phyloP scores from a whole-genome alignment of 352 stramenopile species.

The Phytophthora chlamydospora region DNA sequence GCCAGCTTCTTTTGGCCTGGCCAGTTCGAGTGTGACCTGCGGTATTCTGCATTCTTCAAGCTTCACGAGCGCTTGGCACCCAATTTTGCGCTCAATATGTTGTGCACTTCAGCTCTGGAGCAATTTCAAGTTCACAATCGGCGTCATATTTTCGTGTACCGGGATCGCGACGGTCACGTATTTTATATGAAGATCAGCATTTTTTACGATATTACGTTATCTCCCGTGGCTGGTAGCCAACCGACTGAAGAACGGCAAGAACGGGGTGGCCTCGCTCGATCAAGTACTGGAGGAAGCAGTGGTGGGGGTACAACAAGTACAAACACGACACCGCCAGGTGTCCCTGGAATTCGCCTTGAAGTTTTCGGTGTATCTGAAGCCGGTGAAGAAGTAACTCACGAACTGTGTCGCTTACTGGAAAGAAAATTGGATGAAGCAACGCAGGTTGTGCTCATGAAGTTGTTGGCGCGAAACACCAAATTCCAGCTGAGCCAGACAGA shows the following conservation, averaged over 20 bases:
- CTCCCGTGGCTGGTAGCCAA: slow-evolving; percentile 11
- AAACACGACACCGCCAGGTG: slow-evolving; percentile 14
- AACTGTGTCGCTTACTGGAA: slow-evolving; percentile 80
- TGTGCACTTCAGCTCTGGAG: slow-evolving; percentile 86
- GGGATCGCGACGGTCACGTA: slow-evolving; percentile 82
- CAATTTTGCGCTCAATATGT: slow-evolving; percentile 80
- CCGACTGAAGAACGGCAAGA: slow-evolving; percentile 36
- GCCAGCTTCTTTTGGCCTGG: slow-evolving; percentile 83
- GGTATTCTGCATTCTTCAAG: slow-evolving; percentile 81
- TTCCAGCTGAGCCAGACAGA: slow-evolving; percentile 82
- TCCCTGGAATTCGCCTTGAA: slow-evolving; percentile 71
- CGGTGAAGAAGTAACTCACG: slow-evolving; percentile 85
- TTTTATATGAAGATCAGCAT: slow-evolving; percentile 92
- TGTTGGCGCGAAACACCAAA: slow-evolving; percentile 83
- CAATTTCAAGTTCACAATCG: slow-evolving; percentile 92
- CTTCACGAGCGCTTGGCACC: slow-evolving; percentile 82
- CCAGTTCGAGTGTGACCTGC: slow-evolving; percentile 85
- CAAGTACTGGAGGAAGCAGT: slow-evolving; percentile 33
- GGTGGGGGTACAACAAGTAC: slow-evolving; percentile 11
- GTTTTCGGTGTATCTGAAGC: slow-evolving; percentile 85
- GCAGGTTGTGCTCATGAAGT: slow-evolving; percentile 88
- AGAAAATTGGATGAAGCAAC: slow-evolving; percentile 89
- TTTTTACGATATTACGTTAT: slow-evolving; percentile 35
- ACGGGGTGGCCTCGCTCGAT: slow-evolving; percentile 21
- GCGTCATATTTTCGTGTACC: slow-evolving; percentile 88